phyloP scores from a whole-genome alignment of 2,329 filamentous ascomycete species.

The Beauveria rudraprayagi region DNA sequence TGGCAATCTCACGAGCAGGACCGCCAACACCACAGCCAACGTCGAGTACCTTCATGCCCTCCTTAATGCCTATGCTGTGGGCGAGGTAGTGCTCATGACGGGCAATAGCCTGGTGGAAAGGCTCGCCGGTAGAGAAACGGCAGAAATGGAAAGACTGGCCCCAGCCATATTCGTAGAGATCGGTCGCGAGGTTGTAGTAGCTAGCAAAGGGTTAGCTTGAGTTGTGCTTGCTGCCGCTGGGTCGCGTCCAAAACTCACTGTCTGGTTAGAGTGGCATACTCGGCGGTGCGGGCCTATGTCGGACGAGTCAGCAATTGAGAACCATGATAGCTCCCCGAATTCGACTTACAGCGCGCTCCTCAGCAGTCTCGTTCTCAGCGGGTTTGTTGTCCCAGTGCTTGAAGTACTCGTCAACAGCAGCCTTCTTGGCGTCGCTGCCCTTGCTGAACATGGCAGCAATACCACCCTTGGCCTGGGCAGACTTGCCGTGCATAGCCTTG shows the following conservation, averaged over 20 bases:
- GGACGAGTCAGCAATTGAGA: conserved; percentile 34
- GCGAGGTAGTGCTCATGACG: conserved; percentile 98
- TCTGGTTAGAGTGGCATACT: conserved; percentile 89
- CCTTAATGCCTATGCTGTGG: conserved; percentile 75
- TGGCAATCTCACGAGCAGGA: conserved; percentile 89
- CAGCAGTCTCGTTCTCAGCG: conserved; percentile 71
- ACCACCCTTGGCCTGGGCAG: conserved; percentile 61
- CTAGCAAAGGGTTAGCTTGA: conserved; percentile 31
- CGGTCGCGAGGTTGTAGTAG: conserved; percentile 96
- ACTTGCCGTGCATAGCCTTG: conserved; percentile 73
- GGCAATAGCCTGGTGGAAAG: conserved; percentile 84
- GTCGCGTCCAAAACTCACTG: conserved; percentile 52
- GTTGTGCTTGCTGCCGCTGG: not conserved
- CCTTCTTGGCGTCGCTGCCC: conserved; percentile 64
- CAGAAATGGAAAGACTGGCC: conserved; percentile 96
- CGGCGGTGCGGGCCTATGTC: conserved; percentile 53
- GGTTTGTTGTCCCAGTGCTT: conserved; percentile 92
- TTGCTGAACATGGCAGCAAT: conserved; percentile 82
- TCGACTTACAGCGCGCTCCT: conserved; percentile 62
- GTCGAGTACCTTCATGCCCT: conserved; percentile 84
- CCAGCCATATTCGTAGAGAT: conserved; percentile 96
- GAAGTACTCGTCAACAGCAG: conserved; percentile 85
- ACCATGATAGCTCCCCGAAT: conserved; percentile 5
- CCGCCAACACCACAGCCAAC: conserved; percentile 97
- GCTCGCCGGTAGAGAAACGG: conserved; percentile 79